These are phyloP conservation scores for Alternaria burnsii DNA, from an alignment of 2,329 filamentous ascomycete genomes.

Conservation along the genomic window DNA sequence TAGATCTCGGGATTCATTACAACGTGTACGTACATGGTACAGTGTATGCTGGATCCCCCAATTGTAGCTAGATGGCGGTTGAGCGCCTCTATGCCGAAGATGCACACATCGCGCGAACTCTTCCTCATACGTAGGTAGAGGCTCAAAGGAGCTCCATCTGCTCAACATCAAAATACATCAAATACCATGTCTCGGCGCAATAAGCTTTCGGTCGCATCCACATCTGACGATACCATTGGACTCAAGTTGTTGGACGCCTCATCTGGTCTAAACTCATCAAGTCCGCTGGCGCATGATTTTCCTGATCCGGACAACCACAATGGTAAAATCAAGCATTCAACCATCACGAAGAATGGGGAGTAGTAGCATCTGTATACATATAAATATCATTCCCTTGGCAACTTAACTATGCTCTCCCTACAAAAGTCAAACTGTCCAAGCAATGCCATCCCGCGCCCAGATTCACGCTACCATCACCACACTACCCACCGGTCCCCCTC, in stretches of 20 bases:
- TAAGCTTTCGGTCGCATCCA: neutral
- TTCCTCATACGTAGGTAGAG: neutral
- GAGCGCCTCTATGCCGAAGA: neutral
- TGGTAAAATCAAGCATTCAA: neutral
- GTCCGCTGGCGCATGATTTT: slow-evolving; percentile 1
- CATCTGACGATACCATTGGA: neutral
- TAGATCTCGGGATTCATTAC: neutral
- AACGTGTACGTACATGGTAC: neutral
- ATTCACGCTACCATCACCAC: slow-evolving; percentile 22
- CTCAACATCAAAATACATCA: neutral
- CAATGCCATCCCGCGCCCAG: slow-evolving; percentile 1
- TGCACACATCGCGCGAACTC: neutral
- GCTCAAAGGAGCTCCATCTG: neutral
- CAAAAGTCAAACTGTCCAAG: neutral
- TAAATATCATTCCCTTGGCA: neutral
- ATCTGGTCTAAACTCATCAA: neutral
- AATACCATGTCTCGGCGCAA: neutral
- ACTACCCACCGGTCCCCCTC: slow-evolving; percentile 27
- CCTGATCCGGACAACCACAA: neutral
- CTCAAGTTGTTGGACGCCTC: neutral
- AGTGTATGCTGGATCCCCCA: neutral
- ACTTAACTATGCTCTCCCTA: neutral
- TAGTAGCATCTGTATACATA: neutral
- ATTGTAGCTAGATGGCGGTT: too few relatives aligned
- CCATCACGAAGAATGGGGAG: neutral